These are phyloP conservation scores for Verticillium alfalfae DNA, from an alignment of 2,329 filamentous ascomycete species.

Conservation along the genomic window DNA sequence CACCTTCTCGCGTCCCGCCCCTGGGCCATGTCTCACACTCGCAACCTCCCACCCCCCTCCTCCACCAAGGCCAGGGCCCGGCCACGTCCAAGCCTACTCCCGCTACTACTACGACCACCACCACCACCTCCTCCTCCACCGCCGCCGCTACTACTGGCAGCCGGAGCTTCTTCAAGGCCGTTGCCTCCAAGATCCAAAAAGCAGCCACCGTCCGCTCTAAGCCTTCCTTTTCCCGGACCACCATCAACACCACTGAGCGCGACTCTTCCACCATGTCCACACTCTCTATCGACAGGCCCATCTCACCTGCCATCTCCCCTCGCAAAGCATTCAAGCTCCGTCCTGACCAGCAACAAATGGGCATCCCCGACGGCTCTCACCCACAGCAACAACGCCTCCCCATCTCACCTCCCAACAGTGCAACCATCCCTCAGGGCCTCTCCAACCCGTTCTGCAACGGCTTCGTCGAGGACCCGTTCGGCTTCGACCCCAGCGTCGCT, in stretches of 20 bases:
- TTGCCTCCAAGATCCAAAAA: conserved; percentile 34
- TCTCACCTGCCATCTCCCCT: conserved; percentile 14
- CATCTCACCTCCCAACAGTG: conserved; percentile 16
- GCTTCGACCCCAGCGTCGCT: conserved; percentile 17
- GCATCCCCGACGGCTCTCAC: neutral
- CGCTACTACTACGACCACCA: conserved; percentile 20
- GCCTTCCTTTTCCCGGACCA: conserved; percentile 18
- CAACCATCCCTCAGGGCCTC: conserved; percentile 16
- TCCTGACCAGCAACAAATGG: conserved; percentile 11
- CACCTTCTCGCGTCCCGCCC: conserved; percentile 12
- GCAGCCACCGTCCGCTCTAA: conserved; percentile 24
- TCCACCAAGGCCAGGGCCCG: conserved; percentile 20
- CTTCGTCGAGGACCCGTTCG: conserved; percentile 31
- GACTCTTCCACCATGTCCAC: conserved; percentile 14
- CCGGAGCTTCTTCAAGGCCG: conserved; percentile 33
- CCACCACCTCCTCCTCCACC: conserved; percentile 23
- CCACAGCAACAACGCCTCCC: conserved; percentile 13
- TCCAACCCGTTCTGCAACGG: conserved; percentile 26
- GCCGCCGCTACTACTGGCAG: conserved; percentile 8
- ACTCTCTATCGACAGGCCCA: conserved; percentile 7
- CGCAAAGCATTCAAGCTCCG: conserved; percentile 26
- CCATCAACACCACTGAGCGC: conserved; percentile 21
- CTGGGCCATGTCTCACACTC: conserved; percentile 15
- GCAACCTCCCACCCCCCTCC: conserved; percentile 10
- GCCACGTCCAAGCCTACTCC: conserved; percentile 17